Evolutionary conservation across 2,329 filamentous ascomycete genomes (phyloP), one percentile per base, ranked within the genome.

Genomic region (Calonectria crousiana): DNA sequence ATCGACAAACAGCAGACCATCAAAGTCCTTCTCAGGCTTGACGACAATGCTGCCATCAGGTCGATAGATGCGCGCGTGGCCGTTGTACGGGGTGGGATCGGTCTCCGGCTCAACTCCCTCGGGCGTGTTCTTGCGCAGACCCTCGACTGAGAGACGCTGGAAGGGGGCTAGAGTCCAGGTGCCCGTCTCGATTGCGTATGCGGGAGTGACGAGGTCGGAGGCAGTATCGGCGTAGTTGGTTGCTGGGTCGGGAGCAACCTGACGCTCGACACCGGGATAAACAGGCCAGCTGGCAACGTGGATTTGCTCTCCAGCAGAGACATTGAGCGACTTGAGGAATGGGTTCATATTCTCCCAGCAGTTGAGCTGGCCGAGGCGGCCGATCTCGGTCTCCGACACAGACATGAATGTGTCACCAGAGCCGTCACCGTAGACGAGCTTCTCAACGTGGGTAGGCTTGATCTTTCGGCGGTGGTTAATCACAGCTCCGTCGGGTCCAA

Each of bases 301-400:
- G 2, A 83, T 79, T 34, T 83, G 78, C n/a, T 82, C 81, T 2
- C 79, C 76, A 4, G 76, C 75, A 5, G 81, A 76, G 6, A 81
- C 79, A 16, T 80, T 81, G 44, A 82, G 78, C 4, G 76, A 74
- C 69, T 80, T 80, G 62, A 81, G 79, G 65, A 81, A 80, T 0
- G 78, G 79, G 64, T 81, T 81, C 79, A 81, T 87, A 74, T 92
- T 88, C 78, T 91, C 89, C 88, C 88, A 91, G 82, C 89, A 91
- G 76, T 89, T 90, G 32, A 91, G 83, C 5, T 87, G 87, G 0
- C 90, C 90, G 6, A 91, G 84, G 4, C 87, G 87, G 3, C 89
- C 89, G 64, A 90, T 88, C 1, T 85, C 84, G 1, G 87, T 87
- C 51, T 88, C 84, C 6, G 87, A 85, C 0, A 91, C 90, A 0